Percentiles rank a stretch among this genome's conserved stretches.
Conservation (phyloP, 2,329 filamentous ascomycete species). For the Hypoxylon sp. region DNA sequence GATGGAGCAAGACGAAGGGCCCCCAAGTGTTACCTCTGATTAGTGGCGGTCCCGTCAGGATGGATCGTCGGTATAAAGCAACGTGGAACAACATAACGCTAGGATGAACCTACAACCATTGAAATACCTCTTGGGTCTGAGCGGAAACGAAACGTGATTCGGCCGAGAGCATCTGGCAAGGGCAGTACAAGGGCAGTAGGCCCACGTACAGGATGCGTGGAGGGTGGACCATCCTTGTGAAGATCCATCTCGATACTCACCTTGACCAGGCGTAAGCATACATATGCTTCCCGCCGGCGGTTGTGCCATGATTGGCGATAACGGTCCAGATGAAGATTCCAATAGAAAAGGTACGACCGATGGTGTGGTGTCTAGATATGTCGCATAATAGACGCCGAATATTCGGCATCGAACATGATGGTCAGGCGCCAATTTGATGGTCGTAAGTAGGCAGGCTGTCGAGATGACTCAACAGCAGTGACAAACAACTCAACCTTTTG, state of each 20-base stretch:
- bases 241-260: conserved; percentile 22
- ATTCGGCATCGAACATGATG: neutral
- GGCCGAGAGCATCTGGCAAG: conserved; percentile 16
- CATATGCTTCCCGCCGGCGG: conserved; percentile 6
- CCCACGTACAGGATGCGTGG: conserved; percentile 16
- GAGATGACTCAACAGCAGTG: neutral
- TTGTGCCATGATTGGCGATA: too few species aligned
- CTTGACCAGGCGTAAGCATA: conserved; percentile 7
- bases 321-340: too few species aligned
- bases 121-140: conserved; percentile 8
- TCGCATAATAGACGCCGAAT: too few species aligned
- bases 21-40: conserved; percentile 14
- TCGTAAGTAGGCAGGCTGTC: neutral
- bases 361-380: too few species aligned
- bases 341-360: too few species aligned
- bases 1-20: conserved; percentile 12
- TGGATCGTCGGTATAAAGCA: conserved; percentile 28
- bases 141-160: conserved; percentile 10
- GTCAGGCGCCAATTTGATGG: neutral
- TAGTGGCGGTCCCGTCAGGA: conserved; percentile 26
- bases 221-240: conserved; percentile 22
- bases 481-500: neutral
- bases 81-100: conserved; percentile 26
- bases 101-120: conserved; percentile 17
- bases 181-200: conserved; percentile 3